Evolutionary conservation across 208 protist species (phyloP).

Genomic region (Angomonas deanei): DNA sequence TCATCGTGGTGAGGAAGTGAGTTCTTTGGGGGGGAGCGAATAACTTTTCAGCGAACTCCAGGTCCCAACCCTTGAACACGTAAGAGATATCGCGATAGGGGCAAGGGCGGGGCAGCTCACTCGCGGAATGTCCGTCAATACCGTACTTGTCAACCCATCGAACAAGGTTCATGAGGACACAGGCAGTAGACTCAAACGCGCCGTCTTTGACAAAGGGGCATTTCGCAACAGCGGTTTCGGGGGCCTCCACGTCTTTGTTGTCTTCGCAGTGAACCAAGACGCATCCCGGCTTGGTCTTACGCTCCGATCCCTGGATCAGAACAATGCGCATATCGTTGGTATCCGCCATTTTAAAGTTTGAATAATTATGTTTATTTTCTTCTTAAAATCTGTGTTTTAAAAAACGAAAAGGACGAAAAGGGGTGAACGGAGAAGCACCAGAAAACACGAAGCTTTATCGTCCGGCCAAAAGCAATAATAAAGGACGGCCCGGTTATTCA

Average conservation of each 20-base stretch:
- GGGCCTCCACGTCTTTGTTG: conserved; percentile 43
- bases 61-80: conserved; percentile 66
- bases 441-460: too few species aligned
- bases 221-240: conserved; percentile 21
- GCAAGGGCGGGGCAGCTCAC: conserved; percentile 44
- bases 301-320: not conserved
- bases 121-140: conserved; percentile 40
- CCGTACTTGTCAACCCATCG: conserved; percentile 59
- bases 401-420: too few species aligned
- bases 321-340: not conserved
- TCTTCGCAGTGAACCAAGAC: conserved; percentile 52
- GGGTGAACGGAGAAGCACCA: too few species aligned
- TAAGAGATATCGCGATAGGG: conserved; percentile 66
- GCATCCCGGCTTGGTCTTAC: not conserved
- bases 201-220: conserved; percentile 51
- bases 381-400: too few species aligned
- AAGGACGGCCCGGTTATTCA: too few species aligned
- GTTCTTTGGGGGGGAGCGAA: conserved; percentile 29
- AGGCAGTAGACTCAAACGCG: conserved; percentile 45
- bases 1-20: conserved; percentile 60
- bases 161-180: conserved; percentile 53
- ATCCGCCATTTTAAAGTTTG: not conserved
- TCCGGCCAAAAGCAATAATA: too few species aligned
- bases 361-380: too few species aligned
- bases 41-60: conserved; percentile 50